Conservation (phyloP, 2,329 filamentous ascomycete species). For the Ophiostoma perfectum region DNA sequence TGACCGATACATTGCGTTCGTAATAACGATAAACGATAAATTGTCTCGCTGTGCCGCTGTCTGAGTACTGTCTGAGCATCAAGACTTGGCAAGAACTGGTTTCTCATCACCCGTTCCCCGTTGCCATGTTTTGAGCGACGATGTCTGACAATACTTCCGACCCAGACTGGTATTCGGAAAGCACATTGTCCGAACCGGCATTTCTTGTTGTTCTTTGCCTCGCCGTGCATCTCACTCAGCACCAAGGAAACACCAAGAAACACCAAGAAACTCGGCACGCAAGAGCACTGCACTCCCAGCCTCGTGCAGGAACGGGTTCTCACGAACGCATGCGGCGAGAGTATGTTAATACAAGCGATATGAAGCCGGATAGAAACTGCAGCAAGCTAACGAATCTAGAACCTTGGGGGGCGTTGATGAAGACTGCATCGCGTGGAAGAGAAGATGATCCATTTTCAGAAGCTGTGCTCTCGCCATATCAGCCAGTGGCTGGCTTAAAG, state of each 20-base stretch:
- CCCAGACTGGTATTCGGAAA: not conserved
- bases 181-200: not conserved
- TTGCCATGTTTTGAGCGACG: not conserved
- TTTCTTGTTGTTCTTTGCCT: not conserved
- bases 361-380: no score
- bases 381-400: no score
- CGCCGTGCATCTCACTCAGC: not conserved
- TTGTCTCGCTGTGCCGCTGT: not conserved
- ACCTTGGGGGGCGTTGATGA: not conserved
- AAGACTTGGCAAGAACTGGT: not conserved
- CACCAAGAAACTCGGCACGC: not conserved
- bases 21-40: not conserved
- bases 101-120: constrained; percentile 5
- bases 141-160: not conserved
- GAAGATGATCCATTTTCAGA: not conserved
- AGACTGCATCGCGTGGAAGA: not conserved
- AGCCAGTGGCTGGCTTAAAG: not conserved
- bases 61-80: not conserved
- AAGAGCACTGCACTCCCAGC: not conserved
- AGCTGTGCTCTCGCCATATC: not conserved
- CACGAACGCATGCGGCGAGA: no score
- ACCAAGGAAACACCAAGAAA: not conserved
- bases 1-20: not conserved
- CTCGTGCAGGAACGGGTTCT: not conserved
- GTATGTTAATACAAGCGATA: no score